A percentile compares a stretch with the other conserved stretches of the same genome.
These are phyloP conservation scores for Daldinia bambusicola DNA, from an alignment of 495 filamentous ascomycete species.

Conservation along the genomic window DNA sequence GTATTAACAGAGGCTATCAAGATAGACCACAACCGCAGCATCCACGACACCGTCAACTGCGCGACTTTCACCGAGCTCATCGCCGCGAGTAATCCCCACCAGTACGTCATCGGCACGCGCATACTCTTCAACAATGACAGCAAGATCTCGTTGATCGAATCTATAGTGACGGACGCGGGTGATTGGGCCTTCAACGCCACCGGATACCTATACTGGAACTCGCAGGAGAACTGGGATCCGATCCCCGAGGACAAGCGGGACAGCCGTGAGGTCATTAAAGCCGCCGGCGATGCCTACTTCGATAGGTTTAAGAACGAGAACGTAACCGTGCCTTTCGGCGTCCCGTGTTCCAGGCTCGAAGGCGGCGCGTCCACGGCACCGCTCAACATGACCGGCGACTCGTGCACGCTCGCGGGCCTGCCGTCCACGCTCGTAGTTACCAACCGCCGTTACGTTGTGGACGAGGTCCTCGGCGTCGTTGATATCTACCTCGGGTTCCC, in stretches of 20 bases:
- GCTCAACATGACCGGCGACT: slow-evolving; percentile 43
- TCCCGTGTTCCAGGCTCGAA: slow-evolving; percentile 52
- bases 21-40: slow-evolving; percentile 53
- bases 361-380: slow-evolving; percentile 52
- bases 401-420: slow-evolving; percentile 48
- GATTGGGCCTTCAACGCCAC: slow-evolving; percentile 58
- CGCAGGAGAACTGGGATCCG: slow-evolving; percentile 52
- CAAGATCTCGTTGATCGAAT: slow-evolving; percentile 51
- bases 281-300: slow-evolving; percentile 53
- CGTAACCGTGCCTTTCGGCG: slow-evolving; percentile 48
- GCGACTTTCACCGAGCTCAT: slow-evolving; percentile 57
- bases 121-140: slow-evolving; percentile 47
- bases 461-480: slow-evolving; percentile 52
- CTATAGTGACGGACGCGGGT: slow-evolving; percentile 50
- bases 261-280: slow-evolving; percentile 47
- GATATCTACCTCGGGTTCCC: slow-evolving; percentile 54
- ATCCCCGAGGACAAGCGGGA: slow-evolving; percentile 47
- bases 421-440: slow-evolving; percentile 50
- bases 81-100: slow-evolving; percentile 43
- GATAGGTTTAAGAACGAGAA: slow-evolving; percentile 50
- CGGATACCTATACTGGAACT: slow-evolving; percentile 46
- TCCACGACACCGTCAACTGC: slow-evolving; percentile 53
- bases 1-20: slow-evolving; percentile 49
- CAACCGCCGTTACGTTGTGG: slow-evolving; percentile 54
- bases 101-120: slow-evolving; percentile 56